Conservation (phyloP, 2,329 filamentous ascomycete genomes). For the Bipolaris victoriae region DNA sequence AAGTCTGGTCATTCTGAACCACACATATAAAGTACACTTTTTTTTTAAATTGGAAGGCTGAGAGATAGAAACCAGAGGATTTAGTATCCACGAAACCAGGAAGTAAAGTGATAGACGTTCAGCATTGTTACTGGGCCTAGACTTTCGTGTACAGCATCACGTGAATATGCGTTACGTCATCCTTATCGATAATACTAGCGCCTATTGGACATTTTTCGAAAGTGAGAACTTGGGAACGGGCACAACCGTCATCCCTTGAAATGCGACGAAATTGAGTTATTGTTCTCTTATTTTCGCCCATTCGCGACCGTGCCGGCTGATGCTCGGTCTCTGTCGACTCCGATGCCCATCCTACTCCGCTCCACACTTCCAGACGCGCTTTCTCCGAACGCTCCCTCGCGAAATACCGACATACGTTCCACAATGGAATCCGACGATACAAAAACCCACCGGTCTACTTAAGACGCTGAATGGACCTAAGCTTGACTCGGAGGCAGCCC, state of each 20-base stretch:
- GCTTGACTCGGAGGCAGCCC: background rate
- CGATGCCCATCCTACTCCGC: conserved; percentile 31
- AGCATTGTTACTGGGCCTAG: too few species aligned
- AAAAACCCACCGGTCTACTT: conserved; percentile 9
- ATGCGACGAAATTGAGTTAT: background rate
- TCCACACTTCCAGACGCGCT: conserved; percentile 24
- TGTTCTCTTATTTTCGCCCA: background rate
- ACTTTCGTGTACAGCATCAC: too few species aligned
- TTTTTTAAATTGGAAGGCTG: too few species aligned
- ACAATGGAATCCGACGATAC: conserved; percentile 38
- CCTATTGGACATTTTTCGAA: background rate
- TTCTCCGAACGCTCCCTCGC: conserved; percentile 33
- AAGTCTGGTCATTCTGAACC: too few species aligned
- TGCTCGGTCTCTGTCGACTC: conserved; percentile 31
- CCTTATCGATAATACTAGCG: conserved; percentile 13
- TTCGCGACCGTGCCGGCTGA: conserved; percentile 21
- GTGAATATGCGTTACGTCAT: background rate
- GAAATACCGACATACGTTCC: conserved; percentile 29
- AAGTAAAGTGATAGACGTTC: too few species aligned
- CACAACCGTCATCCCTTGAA: background rate
- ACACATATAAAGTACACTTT: too few species aligned
- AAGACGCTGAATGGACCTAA: conserved; percentile 3
- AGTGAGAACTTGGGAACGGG: background rate
- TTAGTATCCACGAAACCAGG: too few species aligned
- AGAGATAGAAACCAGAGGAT: too few species aligned